These are phyloP conservation scores for Camelina hispida DNA, from an alignment of 345 rosid species.

Conservation along the genomic window DNA sequence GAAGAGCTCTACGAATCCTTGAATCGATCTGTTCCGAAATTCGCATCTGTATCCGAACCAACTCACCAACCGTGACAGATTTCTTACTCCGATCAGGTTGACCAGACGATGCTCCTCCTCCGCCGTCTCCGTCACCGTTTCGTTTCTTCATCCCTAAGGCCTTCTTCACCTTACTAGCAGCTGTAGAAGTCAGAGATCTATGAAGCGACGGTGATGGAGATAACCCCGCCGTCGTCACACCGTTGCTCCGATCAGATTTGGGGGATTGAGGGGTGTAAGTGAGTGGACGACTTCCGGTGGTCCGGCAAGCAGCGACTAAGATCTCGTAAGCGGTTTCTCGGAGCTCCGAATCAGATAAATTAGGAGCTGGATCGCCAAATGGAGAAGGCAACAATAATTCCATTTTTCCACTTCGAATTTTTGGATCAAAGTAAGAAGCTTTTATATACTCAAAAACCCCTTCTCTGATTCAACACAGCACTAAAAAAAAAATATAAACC, in stretches of 20 bases:
- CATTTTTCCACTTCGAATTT: constrained; percentile 21
- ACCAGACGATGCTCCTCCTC: constrained; percentile 43
- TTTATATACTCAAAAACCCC: constrained; percentile 15
- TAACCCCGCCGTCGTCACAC: constrained; percentile 18
- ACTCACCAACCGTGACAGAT: constrained; percentile 78
- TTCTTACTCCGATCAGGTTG: constrained; percentile 51
- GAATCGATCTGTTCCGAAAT: constrained; percentile 83
- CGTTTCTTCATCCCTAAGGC: constrained; percentile 81
- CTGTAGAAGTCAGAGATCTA: constrained; percentile 78
- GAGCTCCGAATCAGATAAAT: constrained; percentile 74
- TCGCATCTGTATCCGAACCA: constrained; percentile 81
- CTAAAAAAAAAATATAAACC: background rate
- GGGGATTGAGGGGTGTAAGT: constrained; percentile 65
- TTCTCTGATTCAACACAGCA: background rate
- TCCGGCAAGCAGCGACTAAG: constrained; percentile 77
- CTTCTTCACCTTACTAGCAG: constrained; percentile 92
- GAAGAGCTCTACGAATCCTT: constrained; percentile 81
- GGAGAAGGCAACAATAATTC: constrained; percentile 60
- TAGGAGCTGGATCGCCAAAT: constrained; percentile 54
- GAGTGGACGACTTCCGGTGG: constrained; percentile 70
- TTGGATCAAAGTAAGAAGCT: background rate
- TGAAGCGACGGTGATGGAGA: constrained; percentile 60
- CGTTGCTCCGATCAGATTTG: constrained; percentile 42
- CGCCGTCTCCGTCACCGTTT: constrained; percentile 31
- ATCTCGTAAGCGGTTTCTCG: constrained; percentile 93